These are phyloP conservation scores for Flaveria robusta DNA, from an alignment of 129 eudicot species.

Conservation along the genomic window DNA sequence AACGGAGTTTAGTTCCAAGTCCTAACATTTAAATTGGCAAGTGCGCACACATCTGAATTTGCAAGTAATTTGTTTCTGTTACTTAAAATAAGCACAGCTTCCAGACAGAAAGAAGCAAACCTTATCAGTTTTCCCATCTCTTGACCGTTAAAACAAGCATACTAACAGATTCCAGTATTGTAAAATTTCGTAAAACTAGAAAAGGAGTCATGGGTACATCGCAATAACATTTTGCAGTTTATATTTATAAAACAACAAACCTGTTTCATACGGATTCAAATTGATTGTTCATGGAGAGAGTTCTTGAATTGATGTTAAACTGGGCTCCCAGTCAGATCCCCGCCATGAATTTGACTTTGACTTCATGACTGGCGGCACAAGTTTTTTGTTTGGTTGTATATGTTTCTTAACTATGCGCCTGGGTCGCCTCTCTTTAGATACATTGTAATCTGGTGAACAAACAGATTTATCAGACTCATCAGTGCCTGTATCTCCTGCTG, in stretches of 20 bases:
- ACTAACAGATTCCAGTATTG: constrained; percentile 20
- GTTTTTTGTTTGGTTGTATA: constrained; percentile 37
- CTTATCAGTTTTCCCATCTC: neutral
- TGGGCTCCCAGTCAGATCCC: constrained; percentile 70
- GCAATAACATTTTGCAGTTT: constrained; percentile 14
- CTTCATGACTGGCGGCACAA: constrained; percentile 48
- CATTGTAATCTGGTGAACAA: constrained; percentile 48
- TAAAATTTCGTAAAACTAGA: constrained; percentile 19
- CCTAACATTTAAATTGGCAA: neutral
- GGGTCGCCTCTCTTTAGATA: constrained; percentile 43
- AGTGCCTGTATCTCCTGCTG: constrained; percentile 29
- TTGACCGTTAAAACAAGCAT: neutral
- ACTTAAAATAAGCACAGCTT: neutral
- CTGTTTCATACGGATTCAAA: constrained; percentile 13
- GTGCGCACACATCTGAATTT: neutral
- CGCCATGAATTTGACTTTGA: constrained; percentile 36
- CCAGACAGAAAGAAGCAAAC: neutral
- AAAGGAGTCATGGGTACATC: constrained; percentile 10
- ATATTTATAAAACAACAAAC: constrained; percentile 32
- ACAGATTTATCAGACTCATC: constrained; percentile 44
- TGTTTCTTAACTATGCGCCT: constrained; percentile 24
- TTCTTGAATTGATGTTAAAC: constrained; percentile 65
- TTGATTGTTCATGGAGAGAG: constrained; percentile 50
- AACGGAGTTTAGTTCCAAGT: no score
- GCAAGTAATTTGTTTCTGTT: constrained; percentile 6